phyloP scores from a whole-genome alignment of 768 basidiomycete genomes.

The Lactifluus echinatus region DNA sequence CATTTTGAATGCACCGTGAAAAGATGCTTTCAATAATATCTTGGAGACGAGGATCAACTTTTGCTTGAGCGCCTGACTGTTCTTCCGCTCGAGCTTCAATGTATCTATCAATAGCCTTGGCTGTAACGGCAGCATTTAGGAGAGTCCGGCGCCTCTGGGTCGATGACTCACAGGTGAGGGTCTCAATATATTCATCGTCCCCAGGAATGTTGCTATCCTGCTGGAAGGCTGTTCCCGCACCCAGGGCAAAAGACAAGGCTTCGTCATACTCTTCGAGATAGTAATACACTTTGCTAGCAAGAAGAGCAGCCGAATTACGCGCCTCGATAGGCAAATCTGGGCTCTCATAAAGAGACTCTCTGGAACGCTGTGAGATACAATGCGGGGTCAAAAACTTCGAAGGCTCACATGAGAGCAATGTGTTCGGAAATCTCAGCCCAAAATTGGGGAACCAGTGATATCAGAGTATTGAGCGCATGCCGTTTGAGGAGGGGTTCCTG shows the following conservation, averaged over 20 bases:
- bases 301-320: conserved; percentile 76
- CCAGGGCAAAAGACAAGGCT: conserved; percentile 89
- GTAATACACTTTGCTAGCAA: conserved; percentile 98
- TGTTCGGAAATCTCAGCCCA: conserved; percentile 99
- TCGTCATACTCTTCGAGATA: conserved; percentile 94
- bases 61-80: conserved; percentile 37
- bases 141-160: neutral
- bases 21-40: conserved; percentile 87
- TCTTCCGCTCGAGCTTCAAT: conserved; percentile 61
- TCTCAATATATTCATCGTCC: conserved; percentile 86
- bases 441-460: conserved; percentile 81
- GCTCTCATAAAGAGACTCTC: conserved; percentile 86
- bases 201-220: conserved; percentile 52
- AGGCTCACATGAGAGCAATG: conserved; percentile 74
- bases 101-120: conserved; percentile 94
- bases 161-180: conserved; percentile 73
- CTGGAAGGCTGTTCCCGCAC: conserved; percentile 82
- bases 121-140: conserved; percentile 32
- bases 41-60: conserved; percentile 74
- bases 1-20: conserved; percentile 72
- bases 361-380: conserved; percentile 28
- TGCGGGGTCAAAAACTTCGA: neutral
- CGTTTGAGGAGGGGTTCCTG: conserved; percentile 81
- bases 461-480: conserved; percentile 81
- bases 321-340: conserved; percentile 64